phyloP scores from a whole-genome alignment of 768 basidiomycete species.

The Mycena rosella region DNA sequence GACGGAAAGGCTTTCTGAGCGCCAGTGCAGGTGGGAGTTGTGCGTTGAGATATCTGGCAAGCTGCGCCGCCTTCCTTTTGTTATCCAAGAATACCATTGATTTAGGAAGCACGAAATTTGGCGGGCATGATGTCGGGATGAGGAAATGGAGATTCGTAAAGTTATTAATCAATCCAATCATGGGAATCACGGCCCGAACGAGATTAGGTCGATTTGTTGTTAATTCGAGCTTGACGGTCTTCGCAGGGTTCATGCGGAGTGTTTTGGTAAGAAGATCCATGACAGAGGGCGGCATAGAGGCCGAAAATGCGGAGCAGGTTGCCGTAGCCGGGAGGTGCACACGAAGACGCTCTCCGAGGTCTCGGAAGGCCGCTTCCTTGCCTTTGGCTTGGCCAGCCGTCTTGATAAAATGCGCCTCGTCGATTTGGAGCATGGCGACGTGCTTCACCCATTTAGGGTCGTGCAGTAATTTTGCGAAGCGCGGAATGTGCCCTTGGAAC shows the following conservation, averaged over 20 bases:
- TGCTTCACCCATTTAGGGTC: conserved; percentile 17
- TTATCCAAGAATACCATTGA: conserved; percentile 10
- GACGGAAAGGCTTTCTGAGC: background rate
- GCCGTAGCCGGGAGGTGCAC: conserved; percentile 8
- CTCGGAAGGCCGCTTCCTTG: background rate
- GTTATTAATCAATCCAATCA: conserved; percentile 6
- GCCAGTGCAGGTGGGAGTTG: background rate
- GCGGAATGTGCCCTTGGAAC: conserved; percentile 34
- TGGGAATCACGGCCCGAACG: background rate
- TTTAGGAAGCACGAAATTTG: background rate
- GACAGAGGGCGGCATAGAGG: background rate
- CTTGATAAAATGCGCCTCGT: conserved; percentile 38
- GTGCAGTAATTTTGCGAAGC: conserved; percentile 1
- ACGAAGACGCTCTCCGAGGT: conserved; percentile 6
- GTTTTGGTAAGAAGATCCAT: background rate
- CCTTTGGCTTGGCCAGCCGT: conserved; percentile 28
- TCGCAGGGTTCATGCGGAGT: background rate
- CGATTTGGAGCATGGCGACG: conserved; percentile 31
- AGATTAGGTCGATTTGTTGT: conserved; percentile 18
- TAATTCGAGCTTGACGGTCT: background rate
- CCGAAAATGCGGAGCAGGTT: conserved; percentile 5
- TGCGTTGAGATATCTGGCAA: background rate
- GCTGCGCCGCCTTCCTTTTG: background rate
- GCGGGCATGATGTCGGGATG: background rate
- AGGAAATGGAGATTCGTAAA: conserved; percentile 12